A percentile compares a stretch with the other conserved stretches of the same genome.
Evolutionary conservation across 1,139 yeast species (phyloP).

Genomic region (Taphrina communis): DNA sequence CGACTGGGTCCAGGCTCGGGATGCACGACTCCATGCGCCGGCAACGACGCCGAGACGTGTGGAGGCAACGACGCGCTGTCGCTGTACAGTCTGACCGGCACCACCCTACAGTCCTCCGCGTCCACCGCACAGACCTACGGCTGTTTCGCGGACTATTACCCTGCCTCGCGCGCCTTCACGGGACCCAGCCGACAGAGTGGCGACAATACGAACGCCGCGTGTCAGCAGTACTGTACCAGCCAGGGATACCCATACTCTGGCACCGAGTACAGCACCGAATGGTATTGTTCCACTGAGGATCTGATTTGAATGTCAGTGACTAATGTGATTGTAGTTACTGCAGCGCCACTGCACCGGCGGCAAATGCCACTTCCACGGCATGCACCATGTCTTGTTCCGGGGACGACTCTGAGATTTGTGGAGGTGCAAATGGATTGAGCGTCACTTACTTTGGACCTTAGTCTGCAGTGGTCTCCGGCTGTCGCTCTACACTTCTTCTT

Average conservation of each 20-base stretch:
- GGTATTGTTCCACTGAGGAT: neutral
- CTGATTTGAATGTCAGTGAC: neutral
- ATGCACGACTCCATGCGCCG: constrained; percentile 23
- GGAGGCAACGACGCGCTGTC: constrained; percentile 36
- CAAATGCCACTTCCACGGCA: constrained; percentile 15
- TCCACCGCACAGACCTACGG: constrained; percentile 6
- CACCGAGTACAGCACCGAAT: constrained; percentile 26
- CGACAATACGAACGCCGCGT: constrained; percentile 18
- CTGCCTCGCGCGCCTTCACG: constrained; percentile 22
- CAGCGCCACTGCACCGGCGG: neutral
- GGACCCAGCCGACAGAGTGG: constrained; percentile 21
- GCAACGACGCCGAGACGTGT: constrained; percentile 21
- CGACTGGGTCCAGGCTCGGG: constrained; percentile 6
- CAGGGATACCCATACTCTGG: constrained; percentile 33
- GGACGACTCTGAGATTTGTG: constrained; percentile 24
- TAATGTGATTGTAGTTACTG: constrained; percentile 3
- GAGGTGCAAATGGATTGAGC: constrained; percentile 28
- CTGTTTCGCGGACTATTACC: constrained; percentile 35
- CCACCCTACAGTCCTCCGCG: neutral
- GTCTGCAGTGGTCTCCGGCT: no score
- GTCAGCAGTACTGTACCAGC: constrained; percentile 23
- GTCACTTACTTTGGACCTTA: constrained; percentile 15
- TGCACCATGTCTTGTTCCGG: constrained; percentile 38
- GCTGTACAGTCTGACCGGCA: constrained; percentile 12
- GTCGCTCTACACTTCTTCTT: no score